Conservation (phyloP, 345 rosid species). For the Salix purpurea region DNA sequence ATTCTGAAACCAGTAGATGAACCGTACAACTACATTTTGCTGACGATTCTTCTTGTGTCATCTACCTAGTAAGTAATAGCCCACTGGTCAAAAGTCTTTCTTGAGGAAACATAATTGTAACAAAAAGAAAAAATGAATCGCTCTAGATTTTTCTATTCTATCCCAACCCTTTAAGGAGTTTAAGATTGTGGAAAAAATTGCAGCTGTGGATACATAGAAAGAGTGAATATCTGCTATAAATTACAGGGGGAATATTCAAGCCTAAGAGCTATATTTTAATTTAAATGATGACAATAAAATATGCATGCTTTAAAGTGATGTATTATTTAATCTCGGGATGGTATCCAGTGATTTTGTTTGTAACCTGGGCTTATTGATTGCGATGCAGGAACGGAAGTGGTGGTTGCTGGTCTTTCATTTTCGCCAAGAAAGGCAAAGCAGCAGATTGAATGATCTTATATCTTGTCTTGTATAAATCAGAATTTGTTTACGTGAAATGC, state of each 20-base stretch:
- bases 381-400: conserved; percentile 38
- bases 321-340: too few species aligned
- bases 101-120: neutral
- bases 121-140: neutral
- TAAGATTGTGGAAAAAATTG: neutral
- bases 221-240: neutral
- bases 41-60: neutral
- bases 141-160: neutral
- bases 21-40: neutral
- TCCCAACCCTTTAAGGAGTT: neutral
- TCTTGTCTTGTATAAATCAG: neutral
- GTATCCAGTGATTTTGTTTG: neutral
- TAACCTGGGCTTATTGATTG: neutral
- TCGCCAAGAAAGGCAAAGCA: conserved; percentile 19
- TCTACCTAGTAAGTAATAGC: neutral
- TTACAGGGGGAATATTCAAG: neutral
- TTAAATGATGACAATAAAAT: too few species aligned
- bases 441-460: neutral
- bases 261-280: neutral
- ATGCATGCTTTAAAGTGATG: too few species aligned
- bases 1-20: neutral
- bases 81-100: neutral
- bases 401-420: conserved; percentile 52
- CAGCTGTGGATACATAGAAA: neutral
- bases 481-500: neutral